Percentiles rank a stretch among this genome's conserved stretches.
Conservation (phyloP, 2,329 filamentous ascomycete genomes). For the Ophiostoma himal-ulmi region DNA sequence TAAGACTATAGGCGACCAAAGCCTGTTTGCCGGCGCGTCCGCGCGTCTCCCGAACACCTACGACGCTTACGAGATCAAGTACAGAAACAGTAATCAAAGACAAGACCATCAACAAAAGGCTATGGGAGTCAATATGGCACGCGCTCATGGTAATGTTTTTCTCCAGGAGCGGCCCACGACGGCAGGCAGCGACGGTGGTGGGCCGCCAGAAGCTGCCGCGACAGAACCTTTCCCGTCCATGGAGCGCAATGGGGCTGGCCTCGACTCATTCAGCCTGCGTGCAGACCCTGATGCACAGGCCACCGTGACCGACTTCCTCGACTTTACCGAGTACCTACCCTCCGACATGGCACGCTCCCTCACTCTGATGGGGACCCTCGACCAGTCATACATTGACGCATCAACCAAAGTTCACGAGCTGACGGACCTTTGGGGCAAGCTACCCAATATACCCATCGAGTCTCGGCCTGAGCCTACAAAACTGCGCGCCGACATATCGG, state of each 20-base stretch:
- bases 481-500: slow-evolving; percentile 56
- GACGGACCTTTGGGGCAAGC: slow-evolving; percentile 51
- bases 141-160: not conserved
- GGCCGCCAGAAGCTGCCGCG: not conserved
- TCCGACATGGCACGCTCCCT: slow-evolving; percentile 61
- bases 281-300: slow-evolving; percentile 62
- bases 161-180: slow-evolving; percentile 3
- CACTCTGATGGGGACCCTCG: slow-evolving; percentile 59
- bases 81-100: no score
- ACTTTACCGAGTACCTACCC: slow-evolving; percentile 64
- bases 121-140: not conserved
- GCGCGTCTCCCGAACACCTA: not conserved
- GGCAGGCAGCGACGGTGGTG: not conserved
- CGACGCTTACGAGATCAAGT: not conserved
- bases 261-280: slow-evolving; percentile 45
- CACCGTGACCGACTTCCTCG: slow-evolving; percentile 64
- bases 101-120: no score
- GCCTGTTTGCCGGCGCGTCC: not conserved
- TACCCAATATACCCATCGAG: slow-evolving; percentile 45
- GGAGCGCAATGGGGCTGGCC: slow-evolving; percentile 33
- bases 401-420: slow-evolving; percentile 52
- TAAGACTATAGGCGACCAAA: not conserved
- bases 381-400: slow-evolving; percentile 51
- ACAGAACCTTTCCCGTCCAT: slow-evolving; percentile 25
- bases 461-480: slow-evolving; percentile 44